These are phyloP conservation scores for Platanthera guangdongensis DNA, from an alignment of 106 monocot species.

Conservation along the genomic window DNA sequence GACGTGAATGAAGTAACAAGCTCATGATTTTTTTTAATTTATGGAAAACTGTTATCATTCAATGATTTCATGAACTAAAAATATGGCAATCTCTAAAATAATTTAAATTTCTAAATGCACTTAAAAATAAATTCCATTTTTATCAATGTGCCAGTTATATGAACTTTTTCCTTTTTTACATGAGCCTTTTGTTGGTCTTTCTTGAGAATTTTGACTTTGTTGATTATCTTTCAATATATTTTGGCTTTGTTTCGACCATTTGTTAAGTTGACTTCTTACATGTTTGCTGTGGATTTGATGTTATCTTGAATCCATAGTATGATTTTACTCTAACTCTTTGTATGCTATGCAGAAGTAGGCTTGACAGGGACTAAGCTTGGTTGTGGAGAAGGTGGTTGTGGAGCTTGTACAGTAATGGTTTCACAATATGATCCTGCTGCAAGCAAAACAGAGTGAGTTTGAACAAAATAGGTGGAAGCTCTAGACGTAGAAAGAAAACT, in stretches of 20 bases:
- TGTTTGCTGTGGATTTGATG: neutral
- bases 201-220: neutral
- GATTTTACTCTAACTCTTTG: neutral
- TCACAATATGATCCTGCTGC: constrained; percentile 57
- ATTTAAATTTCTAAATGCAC: neutral
- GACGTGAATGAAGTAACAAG: too few relatives aligned
- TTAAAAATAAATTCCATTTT: neutral
- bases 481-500: neutral
- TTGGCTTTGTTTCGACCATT: neutral
- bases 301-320: neutral
- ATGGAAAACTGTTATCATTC: too few relatives aligned
- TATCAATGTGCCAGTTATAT: neutral
- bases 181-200: neutral
- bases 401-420: constrained; percentile 97
- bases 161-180: neutral
- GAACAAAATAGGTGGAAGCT: neutral
- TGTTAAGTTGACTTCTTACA: neutral
- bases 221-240: neutral
- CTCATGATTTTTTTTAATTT: too few relatives aligned
- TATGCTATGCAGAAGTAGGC: constrained; percentile 44
- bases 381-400: constrained; percentile 99
- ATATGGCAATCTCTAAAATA: neutral
- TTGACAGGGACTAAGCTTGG: constrained; percentile 92
- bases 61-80: neutral
- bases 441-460: constrained; percentile 69